Base-by-base conservation (phyloP, 495 filamentous ascomycete species). In the Talaromyces trachyspermus region DNA sequence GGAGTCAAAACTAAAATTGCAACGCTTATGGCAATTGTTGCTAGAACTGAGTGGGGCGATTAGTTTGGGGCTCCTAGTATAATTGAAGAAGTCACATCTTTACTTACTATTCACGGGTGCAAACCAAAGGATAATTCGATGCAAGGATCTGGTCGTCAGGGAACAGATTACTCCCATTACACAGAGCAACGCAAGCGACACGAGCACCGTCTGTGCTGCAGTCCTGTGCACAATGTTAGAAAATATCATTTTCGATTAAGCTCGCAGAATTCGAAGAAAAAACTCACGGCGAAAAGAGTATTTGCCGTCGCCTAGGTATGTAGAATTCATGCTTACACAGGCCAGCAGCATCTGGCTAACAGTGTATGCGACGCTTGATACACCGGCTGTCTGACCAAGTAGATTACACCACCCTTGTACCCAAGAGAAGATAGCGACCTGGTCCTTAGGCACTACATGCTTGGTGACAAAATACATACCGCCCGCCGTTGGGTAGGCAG, bases 381-480 rank as follows among this genome's bases (percentile, higher is more conserved):
- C 76, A 9, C 78, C 78, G 1, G 77, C 77, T 0, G 76, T 76
- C 51, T 82, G 78, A 2, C 78, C 78, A 12, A 82, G 66, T 2
- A 82, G 66, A 27, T 82, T 82, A 54, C 75, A 77, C 78, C 78
- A 82, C 18, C 78, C 78, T 27, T 80, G 74, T 18, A 80, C 59
- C 78, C 78, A 82, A 4, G 77, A 68, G 59, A 76, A 79, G 11
- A 79, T 69, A 0, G 78, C 69, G 24, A 77, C 76, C 53, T 80
- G 72, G 25, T 76, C 66, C 12, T 65, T 54, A 5, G 78, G 77
- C 0, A 80, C 78, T 14, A 82, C 77, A 45, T 76, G 68, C 39
- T 81, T 81, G 12, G 76, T 78, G 23, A 81, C 78, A 52, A 80
- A 81, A 52, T 81, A 81, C 78, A 81, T 81, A 3, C 78, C 78